A percentile compares a stretch with the other conserved stretches of the same genome.
Conservation (phyloP, 148 eudicot genomes). For the Spergularia bocconei region DNA sequence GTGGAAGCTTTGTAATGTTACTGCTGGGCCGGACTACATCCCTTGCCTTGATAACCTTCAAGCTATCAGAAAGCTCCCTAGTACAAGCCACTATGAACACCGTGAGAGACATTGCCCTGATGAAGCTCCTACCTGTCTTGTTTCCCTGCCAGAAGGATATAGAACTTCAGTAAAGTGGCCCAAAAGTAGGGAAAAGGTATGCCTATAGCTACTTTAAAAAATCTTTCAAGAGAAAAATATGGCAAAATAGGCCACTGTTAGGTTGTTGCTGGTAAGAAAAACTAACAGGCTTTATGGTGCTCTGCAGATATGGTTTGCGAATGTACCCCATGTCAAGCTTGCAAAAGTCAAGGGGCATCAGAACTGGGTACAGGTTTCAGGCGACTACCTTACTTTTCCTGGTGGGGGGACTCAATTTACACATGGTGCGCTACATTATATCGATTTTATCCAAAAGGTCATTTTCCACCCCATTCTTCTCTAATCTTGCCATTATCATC, state of each 20-base stretch:
- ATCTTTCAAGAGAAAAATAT: neutral
- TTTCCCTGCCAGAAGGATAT: conserved; percentile 65
- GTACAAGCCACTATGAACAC: conserved; percentile 58
- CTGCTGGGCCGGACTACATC: conserved; percentile 80
- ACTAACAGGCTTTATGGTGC: conserved; percentile 6
- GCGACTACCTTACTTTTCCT: conserved; percentile 63
- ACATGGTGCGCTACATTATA: conserved; percentile 59
- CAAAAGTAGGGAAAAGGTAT: conserved; percentile 67
- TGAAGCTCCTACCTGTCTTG: conserved; percentile 61
- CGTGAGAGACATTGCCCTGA: conserved; percentile 62
- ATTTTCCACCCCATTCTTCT: neutral
- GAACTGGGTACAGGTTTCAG: conserved; percentile 64
- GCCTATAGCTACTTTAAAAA: neutral
- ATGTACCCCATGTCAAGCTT: conserved; percentile 66
- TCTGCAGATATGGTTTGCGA: conserved; percentile 57
- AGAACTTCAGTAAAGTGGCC: conserved; percentile 58
- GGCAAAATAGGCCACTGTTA: neutral
- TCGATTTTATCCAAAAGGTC: conserved; percentile 56
- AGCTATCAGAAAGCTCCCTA: conserved; percentile 46
- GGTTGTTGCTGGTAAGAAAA: conserved; percentile 12
- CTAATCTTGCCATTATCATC: neutral
- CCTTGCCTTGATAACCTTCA: conserved; percentile 68
- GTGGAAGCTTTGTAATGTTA: conserved; percentile 51
- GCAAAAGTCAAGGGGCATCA: conserved; percentile 69
- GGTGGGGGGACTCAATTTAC: conserved; percentile 74